phyloP scores from a whole-genome alignment of 257 asterid genomes.

The Oldenlandia corymbosa region DNA sequence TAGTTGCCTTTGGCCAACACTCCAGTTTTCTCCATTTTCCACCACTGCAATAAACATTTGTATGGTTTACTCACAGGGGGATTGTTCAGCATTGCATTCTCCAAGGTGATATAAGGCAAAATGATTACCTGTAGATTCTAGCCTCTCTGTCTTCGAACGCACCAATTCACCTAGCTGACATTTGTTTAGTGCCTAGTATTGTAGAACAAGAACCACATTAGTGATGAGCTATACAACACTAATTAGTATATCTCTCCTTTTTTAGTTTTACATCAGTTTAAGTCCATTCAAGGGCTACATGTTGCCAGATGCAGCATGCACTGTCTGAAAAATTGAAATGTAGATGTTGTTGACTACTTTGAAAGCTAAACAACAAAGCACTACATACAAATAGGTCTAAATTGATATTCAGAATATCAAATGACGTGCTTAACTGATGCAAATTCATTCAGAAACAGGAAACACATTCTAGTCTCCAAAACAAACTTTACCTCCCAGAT shows the following conservation, averaged over 20 bases:
- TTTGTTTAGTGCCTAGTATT: slow-evolving; percentile 71
- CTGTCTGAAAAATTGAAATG: neutral
- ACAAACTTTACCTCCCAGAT: slow-evolving; percentile 69
- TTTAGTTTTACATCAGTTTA: too few species aligned
- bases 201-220: slow-evolving; percentile 16
- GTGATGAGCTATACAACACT: too few species aligned
- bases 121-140: slow-evolving; percentile 58
- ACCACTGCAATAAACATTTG: slow-evolving; percentile 45
- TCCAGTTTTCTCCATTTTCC: slow-evolving; percentile 98
- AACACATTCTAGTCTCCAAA: neutral
- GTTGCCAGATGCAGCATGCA: neutral
- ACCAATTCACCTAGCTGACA: slow-evolving; percentile 79
- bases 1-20: slow-evolving; percentile 92
- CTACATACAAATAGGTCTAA: too few species aligned
- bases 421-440: neutral
- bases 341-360: neutral
- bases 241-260: too few species aligned
- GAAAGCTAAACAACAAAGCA: neutral
- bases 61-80: slow-evolving; percentile 10
- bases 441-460: neutral
- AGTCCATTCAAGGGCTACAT: neutral
- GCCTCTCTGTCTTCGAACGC: slow-evolving; percentile 63
- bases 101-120: neutral
- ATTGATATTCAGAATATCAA: neutral
- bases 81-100: neutral